phyloP scores from a whole-genome alignment of 805 yeast genomes.

The Yueomyces sp. region DNA sequence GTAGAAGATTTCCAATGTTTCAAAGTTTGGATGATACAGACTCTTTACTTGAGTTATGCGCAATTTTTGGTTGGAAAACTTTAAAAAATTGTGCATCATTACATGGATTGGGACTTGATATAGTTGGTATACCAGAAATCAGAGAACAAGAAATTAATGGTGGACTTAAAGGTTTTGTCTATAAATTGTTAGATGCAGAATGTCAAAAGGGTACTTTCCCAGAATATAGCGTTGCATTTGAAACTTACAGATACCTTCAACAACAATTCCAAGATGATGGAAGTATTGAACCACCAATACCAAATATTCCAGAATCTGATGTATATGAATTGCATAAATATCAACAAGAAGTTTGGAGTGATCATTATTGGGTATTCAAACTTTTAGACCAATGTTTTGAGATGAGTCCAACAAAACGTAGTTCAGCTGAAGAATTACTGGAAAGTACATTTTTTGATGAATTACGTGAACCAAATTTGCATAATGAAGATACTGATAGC shows the following conservation, averaged over 20 bases:
- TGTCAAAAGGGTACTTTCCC: constrained; percentile 49
- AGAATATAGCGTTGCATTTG: constrained; percentile 57
- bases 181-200: constrained; percentile 17
- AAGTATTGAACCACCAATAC: constrained; percentile 16
- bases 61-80: constrained; percentile 62
- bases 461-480: constrained; percentile 12
- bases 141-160: constrained; percentile 26
- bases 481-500: not conserved
- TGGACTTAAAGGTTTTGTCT: constrained; percentile 21
- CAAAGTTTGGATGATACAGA: constrained; percentile 90
- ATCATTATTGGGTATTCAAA: constrained; percentile 34
- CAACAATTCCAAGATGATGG: constrained; percentile 26
- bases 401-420: constrained; percentile 43
- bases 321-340: constrained; percentile 17
- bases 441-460: constrained; percentile 48
- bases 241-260: constrained; percentile 37
- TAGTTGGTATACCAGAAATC: constrained; percentile 36
- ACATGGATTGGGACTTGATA: constrained; percentile 82
- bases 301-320: constrained; percentile 5
- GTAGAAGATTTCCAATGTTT: constrained; percentile 83
- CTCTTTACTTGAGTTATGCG: constrained; percentile 73
- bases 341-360: constrained; percentile 24
- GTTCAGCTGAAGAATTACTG: constrained; percentile 44
- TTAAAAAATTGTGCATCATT: constrained; percentile 66
- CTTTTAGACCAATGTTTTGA: constrained; percentile 44